Percentiles rank a stretch among this genome's conserved stretches.
These are phyloP conservation scores for Paraglomus occultum DNA, from an alignment of 192 early-diverging fungal genomes.

Conservation along the genomic window DNA sequence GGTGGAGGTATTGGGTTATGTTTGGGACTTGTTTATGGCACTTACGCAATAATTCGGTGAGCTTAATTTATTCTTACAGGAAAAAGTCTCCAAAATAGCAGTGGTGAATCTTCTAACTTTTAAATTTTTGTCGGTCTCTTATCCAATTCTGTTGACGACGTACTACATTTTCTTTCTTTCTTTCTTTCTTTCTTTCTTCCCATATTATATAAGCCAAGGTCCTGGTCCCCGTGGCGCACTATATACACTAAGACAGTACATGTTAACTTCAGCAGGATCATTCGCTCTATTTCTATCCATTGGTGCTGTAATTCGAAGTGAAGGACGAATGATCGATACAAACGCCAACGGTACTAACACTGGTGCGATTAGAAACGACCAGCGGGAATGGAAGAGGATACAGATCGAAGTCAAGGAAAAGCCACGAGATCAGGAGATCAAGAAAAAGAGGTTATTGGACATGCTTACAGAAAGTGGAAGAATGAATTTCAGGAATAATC, in stretches of 20 bases:
- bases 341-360: too few relatives aligned
- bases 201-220: conserved; percentile 52
- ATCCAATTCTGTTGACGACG: neutral
- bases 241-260: conserved; percentile 68
- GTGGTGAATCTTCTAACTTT: neutral
- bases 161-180: neutral
- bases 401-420: too few relatives aligned
- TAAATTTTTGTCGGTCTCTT: neutral
- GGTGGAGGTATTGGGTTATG: conserved; percentile 63
- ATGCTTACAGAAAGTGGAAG: too few relatives aligned
- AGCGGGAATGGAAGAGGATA: too few relatives aligned
- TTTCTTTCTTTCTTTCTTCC: neutral
- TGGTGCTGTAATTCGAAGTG: conserved; percentile 53
- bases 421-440: too few relatives aligned
- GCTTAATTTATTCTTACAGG: neutral
- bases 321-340: conserved; percentile 35
- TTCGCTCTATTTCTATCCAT: conserved; percentile 80
- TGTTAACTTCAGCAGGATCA: conserved; percentile 72
- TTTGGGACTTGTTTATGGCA: conserved; percentile 60
- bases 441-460: too few relatives aligned
- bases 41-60: conserved; percentile 49
- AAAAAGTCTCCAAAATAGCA: neutral
- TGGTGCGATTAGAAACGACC: too few relatives aligned
- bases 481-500: too few relatives aligned
- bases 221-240: conserved; percentile 68